Conservation (phyloP, 768 basidiomycete species). For the Suillus weaverae region DNA sequence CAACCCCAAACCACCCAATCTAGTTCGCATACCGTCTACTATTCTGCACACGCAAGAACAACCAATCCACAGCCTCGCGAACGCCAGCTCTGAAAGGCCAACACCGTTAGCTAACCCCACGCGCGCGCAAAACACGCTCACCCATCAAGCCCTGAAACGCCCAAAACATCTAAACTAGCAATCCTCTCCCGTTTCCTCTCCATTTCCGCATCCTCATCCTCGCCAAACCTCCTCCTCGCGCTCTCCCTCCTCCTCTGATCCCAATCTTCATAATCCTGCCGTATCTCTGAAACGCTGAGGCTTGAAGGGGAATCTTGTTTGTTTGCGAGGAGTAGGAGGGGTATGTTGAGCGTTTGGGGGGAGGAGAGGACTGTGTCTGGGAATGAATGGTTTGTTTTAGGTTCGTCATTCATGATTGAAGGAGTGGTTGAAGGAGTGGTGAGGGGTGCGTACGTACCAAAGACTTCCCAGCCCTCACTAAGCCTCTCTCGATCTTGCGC, state of each 20-base stretch:
- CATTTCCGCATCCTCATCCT: slow-evolving; percentile 46
- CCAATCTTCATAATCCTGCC: slow-evolving; percentile 88
- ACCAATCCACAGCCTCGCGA: slow-evolving; percentile 88
- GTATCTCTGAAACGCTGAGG: slow-evolving; percentile 86
- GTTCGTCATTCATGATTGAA: slow-evolving; percentile 12
- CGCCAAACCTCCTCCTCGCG: slow-evolving; percentile 53
- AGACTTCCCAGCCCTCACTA: slow-evolving; percentile 95
- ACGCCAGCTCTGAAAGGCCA: slow-evolving; percentile 69
- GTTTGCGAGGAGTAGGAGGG: slow-evolving; percentile 90
- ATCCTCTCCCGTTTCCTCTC: slow-evolving; percentile 52
- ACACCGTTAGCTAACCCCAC: not conserved
- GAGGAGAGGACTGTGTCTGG: slow-evolving; percentile 82
- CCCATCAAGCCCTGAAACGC: slow-evolving; percentile 90
- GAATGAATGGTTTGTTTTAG: slow-evolving; percentile 8
- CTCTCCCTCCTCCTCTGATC: slow-evolving; percentile 73
- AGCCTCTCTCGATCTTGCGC: slow-evolving; percentile 87
- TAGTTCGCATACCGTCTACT: slow-evolving; percentile 56
- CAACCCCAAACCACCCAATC: not conserved
- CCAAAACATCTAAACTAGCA: slow-evolving; percentile 86
- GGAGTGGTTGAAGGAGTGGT: slow-evolving; percentile 2
- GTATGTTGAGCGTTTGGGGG: slow-evolving; percentile 87
- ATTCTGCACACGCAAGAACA: slow-evolving; percentile 92
- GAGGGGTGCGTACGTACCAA: slow-evolving; percentile 59
- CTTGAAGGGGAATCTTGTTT: slow-evolving; percentile 87
- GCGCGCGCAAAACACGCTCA: slow-evolving; percentile 34